Conservation (phyloP, 2,329 filamentous ascomycete species). For the Clarireedia hainanense region DNA sequence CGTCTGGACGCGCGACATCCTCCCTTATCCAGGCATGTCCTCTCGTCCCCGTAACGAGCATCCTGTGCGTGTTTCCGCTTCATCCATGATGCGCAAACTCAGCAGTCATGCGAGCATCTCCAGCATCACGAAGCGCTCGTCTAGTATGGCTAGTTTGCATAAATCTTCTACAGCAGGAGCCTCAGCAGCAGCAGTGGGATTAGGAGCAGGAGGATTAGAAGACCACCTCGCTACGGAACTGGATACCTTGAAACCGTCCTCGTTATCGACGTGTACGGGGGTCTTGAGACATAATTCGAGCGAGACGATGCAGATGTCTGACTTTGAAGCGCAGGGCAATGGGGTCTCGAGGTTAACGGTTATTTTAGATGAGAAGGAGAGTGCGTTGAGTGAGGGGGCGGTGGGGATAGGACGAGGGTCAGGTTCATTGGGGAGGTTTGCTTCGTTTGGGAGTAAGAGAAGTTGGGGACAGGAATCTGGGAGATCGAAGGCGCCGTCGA, state of each 20-base stretch:
- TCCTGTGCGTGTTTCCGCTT: conserved; percentile 69
- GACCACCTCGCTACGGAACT: conserved; percentile 15
- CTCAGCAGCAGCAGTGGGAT: not conserved
- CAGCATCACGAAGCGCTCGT: conserved; percentile 61
- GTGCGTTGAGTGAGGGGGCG: conserved; percentile 13
- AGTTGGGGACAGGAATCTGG: conserved; percentile 22
- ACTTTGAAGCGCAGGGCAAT: conserved; percentile 10
- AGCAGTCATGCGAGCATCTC: conserved; percentile 69
- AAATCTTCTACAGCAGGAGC: conserved; percentile 4
- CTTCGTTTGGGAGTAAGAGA: conserved; percentile 21
- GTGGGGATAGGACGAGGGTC: not conserved
- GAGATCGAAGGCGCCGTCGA: conserved; percentile 18
- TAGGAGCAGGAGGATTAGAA: conserved; percentile 6
- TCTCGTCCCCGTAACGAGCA: conserved; percentile 58
- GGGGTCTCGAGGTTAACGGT: conserved; percentile 18
- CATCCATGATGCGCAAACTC: conserved; percentile 79
- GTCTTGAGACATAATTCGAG: conserved; percentile 7
- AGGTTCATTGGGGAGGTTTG: conserved; percentile 18
- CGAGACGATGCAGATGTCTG: conserved; percentile 10
- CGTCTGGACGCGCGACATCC: conserved; percentile 72
- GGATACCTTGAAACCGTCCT: conserved; percentile 12
- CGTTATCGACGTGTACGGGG: conserved; percentile 7
- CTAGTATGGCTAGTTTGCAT: conserved; percentile 26
- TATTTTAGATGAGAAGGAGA: conserved; percentile 26
- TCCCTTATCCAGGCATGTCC: conserved; percentile 80